Evolutionary conservation across 257 asterid species (phyloP).

Genomic region (Marsdenia floribunda): DNA sequence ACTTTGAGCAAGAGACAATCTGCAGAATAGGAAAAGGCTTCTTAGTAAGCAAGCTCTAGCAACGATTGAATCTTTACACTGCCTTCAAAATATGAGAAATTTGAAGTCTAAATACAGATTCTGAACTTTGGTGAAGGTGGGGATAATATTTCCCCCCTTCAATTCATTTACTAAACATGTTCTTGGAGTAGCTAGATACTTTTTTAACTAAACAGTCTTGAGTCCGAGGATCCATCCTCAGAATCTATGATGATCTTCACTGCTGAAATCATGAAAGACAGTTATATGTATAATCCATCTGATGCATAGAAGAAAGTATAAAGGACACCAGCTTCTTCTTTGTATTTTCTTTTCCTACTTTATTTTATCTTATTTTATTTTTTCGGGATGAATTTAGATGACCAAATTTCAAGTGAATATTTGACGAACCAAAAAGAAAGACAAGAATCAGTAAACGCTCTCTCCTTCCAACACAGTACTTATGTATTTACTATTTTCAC

Average conservation of each 20-base stretch:
- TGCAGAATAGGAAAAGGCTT: slow-evolving; percentile 27
- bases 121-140: background rate
- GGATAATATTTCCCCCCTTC: background rate
- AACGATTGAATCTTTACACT: background rate
- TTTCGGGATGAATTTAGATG: background rate
- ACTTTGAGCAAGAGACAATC: slow-evolving; percentile 86
- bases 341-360: too few species aligned
- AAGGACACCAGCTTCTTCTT: background rate
- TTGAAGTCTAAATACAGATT: background rate
- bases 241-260: background rate
- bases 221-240: background rate
- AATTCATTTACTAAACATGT: background rate
- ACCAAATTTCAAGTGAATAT: background rate
- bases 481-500: background rate
- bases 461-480: background rate
- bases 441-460: background rate
- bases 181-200: too few species aligned
- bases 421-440: background rate
- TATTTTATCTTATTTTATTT: too few species aligned
- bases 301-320: background rate
- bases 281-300: background rate
- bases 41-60: background rate
- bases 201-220: background rate
- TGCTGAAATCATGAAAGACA: background rate
- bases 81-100: background rate